Evolutionary conservation across 164 flowering plant species (phyloP), one percentile per base, ranked within the genome.

Genomic region (Umbellularia californica): DNA sequence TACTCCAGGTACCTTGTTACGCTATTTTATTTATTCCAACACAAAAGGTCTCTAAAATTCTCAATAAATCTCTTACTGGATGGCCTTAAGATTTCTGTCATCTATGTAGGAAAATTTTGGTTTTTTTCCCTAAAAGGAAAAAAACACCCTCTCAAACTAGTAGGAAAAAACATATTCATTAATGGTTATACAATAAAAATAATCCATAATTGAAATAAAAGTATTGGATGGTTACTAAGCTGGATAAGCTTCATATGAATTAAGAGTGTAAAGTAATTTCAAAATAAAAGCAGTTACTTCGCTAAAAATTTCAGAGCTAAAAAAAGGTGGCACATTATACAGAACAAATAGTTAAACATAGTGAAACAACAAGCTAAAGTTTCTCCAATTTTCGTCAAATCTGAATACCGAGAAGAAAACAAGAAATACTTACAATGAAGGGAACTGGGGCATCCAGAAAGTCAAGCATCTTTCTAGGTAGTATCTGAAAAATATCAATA

Each of bases 401-500:
- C 15, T 13, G 5, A 14, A 23, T 9, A 64, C 24, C 19, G 6
- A 50, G 67, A 35, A 35, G 41, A 35, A 71, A 17, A 17, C 69
- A 65, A 35, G 47, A 35, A 35, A 35, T 78, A 87, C 99, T 90
- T 83, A 95, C 99, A 82, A 95, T 82, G 75, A 83, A 93, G 20
- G 99, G 99, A 75, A 95, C 98, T 50, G 99, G 99, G 50, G 99
- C 99, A 79, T 95, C 99, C 75, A 95, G 92, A 88, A 95, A 93
- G 73, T 95, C 99, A 58, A 88, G 77, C 99, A 95, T 90, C 84
- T 82, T 88, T 74, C 74, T 84, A 27, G 99, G 97, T 33, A 95
- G 80, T 82, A 95, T 85, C 99, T 95, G 92, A 55, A 74, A 77
- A 74, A 25, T 68, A 71, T 65, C 63, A 69, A 65, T 27, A 73